Percentiles rank a stretch among this genome's conserved stretches.
Conservation (phyloP, 2,329 filamentous ascomycete genomes). For the Fusarium proliferatum region DNA sequence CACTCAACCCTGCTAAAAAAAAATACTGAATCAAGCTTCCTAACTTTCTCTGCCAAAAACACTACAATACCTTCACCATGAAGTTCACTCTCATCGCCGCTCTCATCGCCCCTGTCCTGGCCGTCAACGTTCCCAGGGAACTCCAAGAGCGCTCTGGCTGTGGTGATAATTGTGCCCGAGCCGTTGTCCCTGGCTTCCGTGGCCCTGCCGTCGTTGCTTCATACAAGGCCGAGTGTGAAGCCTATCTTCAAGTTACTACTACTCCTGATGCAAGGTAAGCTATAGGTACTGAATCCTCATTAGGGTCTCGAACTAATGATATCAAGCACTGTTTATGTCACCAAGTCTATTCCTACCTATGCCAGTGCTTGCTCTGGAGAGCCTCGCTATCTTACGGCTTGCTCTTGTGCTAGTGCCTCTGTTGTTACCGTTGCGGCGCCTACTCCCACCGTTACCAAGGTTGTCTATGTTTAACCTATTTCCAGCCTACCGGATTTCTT, state of each 20-base stretch:
- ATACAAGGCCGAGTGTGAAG: conserved; percentile 32
- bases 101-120: conserved; percentile 21
- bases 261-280: conserved; percentile 32
- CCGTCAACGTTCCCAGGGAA: conserved; percentile 27
- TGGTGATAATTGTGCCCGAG: conserved; percentile 36
- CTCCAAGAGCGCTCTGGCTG: conserved; percentile 28
- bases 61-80: conserved; percentile 6
- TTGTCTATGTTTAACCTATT: conserved; percentile 8
- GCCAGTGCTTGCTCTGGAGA: conserved; percentile 38
- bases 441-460: conserved; percentile 34
- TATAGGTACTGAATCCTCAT: background rate
- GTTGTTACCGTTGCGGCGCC: conserved; percentile 26
- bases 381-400: conserved; percentile 36
- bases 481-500: background rate
- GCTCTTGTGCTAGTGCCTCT: conserved; percentile 31
- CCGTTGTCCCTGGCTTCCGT: conserved; percentile 29
- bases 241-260: conserved; percentile 31
- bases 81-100: conserved; percentile 36
- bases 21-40: background rate
- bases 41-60: background rate
- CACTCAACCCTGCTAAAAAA: background rate
- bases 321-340: conserved; percentile 31
- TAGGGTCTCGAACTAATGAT: background rate
- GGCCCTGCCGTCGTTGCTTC: conserved; percentile 18
- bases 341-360: conserved; percentile 37